phyloP scores from a whole-genome alignment of 495 filamentous ascomycete species.

The Ascodesmis nigricans region DNA sequence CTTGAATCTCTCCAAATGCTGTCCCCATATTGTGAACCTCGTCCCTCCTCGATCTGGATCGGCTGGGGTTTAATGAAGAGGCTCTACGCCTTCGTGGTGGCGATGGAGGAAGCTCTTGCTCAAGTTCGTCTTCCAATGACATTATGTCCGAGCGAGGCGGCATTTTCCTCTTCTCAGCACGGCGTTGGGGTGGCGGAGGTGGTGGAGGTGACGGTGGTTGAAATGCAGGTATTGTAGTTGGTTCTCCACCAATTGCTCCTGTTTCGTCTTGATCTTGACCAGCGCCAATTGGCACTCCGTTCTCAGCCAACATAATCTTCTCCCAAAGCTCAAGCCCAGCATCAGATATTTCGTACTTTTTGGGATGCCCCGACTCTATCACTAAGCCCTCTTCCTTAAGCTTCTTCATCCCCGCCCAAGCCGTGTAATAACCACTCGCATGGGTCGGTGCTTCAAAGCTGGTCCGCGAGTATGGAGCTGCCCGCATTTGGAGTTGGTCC shows the following conservation, averaged over 20 bases:
- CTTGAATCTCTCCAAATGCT: too few species aligned
- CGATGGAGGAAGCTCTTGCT: background rate
- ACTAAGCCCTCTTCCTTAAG: constrained; percentile 54
- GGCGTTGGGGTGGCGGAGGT: too few species aligned
- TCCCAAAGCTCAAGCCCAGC: constrained; percentile 61
- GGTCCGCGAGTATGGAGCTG: constrained; percentile 50
- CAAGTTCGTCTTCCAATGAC: background rate
- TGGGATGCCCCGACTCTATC: constrained; percentile 45
- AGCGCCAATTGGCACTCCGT: background rate
- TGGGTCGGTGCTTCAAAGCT: constrained; percentile 51
- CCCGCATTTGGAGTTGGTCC: constrained; percentile 40
- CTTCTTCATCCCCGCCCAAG: constrained; percentile 72
- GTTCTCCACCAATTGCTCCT: background rate
- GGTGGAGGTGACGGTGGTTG: too few species aligned
- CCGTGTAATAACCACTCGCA: constrained; percentile 50
- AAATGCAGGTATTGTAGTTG: background rate
- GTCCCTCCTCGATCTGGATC: too few species aligned
- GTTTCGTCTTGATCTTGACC: background rate
- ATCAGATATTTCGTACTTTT: constrained; percentile 50
- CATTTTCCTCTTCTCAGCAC: too few species aligned
- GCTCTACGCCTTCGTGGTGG: too few species aligned
- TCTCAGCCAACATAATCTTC: constrained; percentile 33
- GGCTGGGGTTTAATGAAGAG: too few species aligned
- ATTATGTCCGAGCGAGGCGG: too few species aligned
- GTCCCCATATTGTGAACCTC: too few species aligned